phyloP scores from a whole-genome alignment of 1,284 basidiomycete genomes.

The Pseudozyma flocculosa region DNA sequence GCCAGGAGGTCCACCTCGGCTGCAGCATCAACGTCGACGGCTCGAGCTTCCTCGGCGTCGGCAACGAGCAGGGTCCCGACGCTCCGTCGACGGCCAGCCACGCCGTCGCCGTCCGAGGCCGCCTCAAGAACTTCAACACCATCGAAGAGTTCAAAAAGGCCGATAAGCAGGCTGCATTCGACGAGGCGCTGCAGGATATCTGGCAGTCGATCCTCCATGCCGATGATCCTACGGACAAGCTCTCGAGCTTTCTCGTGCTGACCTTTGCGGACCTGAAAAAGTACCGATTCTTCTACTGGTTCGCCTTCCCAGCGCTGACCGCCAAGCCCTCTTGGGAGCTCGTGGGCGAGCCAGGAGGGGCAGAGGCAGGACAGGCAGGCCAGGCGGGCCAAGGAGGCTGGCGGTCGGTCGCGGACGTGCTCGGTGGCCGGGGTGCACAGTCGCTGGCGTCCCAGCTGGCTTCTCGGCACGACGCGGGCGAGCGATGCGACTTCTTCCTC shows the following conservation, averaged over 20 bases:
- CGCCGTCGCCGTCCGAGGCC: conserved; percentile 60
- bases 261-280: conserved; percentile 97
- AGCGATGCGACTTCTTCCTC: conserved; percentile 2
- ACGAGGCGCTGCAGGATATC: conserved; percentile 23
- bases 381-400: too few relatives aligned
- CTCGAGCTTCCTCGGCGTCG: conserved; percentile 40
- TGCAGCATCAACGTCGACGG: conserved; percentile 50
- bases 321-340: conserved; percentile 64
- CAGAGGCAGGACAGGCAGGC: too few relatives aligned
- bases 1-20: conserved; percentile 54
- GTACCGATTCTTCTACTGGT: conserved; percentile 97
- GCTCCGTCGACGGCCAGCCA: background rate
- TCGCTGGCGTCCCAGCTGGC: background rate
- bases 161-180: conserved; percentile 81
- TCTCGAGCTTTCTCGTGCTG: conserved; percentile 82
- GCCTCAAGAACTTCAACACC: conserved; percentile 80
- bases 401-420: conserved; percentile 3
- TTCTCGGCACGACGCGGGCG: background rate
- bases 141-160: conserved; percentile 90
- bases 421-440: background rate
- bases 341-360: conserved; percentile 61
- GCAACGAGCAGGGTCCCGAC: conserved; percentile 52
- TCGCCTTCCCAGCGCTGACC: conserved; percentile 88
- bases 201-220: conserved; percentile 15
- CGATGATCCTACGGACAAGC: conserved; percentile 34